These are phyloP conservation scores for Chalciporus piperatus DNA, from an alignment of 768 basidiomycete genomes.

Conservation along the genomic window DNA sequence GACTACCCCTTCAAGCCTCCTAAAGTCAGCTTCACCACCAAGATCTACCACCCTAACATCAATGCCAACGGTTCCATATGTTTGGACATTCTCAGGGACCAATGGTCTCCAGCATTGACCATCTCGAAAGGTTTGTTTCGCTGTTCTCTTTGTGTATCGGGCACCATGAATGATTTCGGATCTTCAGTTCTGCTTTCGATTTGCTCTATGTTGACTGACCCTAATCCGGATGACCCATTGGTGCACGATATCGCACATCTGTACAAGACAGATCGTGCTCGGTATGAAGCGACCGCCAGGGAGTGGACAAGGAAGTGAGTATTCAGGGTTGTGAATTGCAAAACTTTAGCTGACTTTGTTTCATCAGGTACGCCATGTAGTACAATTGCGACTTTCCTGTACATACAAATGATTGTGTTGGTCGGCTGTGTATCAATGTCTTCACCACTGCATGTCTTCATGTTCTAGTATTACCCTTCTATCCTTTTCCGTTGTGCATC, in stretches of 20 bases:
- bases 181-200: conserved; percentile 87
- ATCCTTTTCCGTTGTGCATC: conserved; percentile 16
- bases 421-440: conserved; percentile 35
- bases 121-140: conserved; percentile 89
- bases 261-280: conserved; percentile 97
- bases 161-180: background rate
- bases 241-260: conserved; percentile 98
- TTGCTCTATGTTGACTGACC: conserved; percentile 99
- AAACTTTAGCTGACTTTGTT: conserved; percentile 1
- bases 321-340: background rate
- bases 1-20: conserved; percentile 99
- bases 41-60: conserved; percentile 99
- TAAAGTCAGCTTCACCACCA: conserved; percentile 99
- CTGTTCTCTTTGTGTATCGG: background rate
- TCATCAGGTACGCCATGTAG: conserved; percentile 53
- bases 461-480: conserved; percentile 33
- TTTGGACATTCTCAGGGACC: conserved; percentile 96
- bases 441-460: conserved; percentile 29
- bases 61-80: conserved; percentile 99
- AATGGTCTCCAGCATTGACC: conserved; percentile 98
- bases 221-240: conserved; percentile 98
- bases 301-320: conserved; percentile 99
- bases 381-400: conserved; percentile 19
- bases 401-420: conserved; percentile 29
- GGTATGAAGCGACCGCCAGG: conserved; percentile 96